phyloP scores from a whole-genome alignment of 805 yeast species.

The Kazachstania viticola region DNA sequence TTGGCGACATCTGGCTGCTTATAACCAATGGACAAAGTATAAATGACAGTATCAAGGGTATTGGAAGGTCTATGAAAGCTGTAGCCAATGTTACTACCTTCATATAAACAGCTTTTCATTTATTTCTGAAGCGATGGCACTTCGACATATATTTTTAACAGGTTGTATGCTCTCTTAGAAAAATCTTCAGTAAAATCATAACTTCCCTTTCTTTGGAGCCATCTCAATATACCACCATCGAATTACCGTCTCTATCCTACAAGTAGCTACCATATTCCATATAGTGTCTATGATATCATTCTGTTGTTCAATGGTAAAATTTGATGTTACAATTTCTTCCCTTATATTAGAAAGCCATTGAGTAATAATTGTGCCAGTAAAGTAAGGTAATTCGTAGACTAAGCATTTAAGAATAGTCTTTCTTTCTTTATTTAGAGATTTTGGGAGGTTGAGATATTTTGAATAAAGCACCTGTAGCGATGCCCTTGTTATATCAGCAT shows the following conservation, averaged over 20 bases:
- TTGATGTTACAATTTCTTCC: slow-evolving; percentile 7
- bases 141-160: too few species aligned
- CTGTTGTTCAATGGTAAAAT: slow-evolving; percentile 2
- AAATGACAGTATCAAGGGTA: too few species aligned
- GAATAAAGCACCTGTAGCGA: slow-evolving; percentile 14
- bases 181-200: too few species aligned
- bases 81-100: too few species aligned
- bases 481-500: slow-evolving; percentile 12
- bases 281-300: slow-evolving; percentile 8
- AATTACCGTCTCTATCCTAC: slow-evolving; percentile 12
- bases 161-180: neutral
- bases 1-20: too few species aligned
- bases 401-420: slow-evolving; percentile 14
- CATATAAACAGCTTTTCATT: neutral
- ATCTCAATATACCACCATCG: slow-evolving; percentile 22
- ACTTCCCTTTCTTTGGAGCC: slow-evolving; percentile 2
- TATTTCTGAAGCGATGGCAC: too few species aligned
- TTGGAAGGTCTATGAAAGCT: too few species aligned
- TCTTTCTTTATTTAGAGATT: slow-evolving; percentile 3
- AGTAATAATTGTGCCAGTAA: slow-evolving; percentile 5
- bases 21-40: too few species aligned
- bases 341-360: slow-evolving; percentile 20
- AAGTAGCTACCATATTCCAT: slow-evolving; percentile 14
- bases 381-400: slow-evolving; percentile 12
- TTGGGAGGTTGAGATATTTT: slow-evolving; percentile 7